Evolutionary conservation across 371 early-diverging fungal genomes (phyloP).

Genomic region (Racocetra persica): DNA sequence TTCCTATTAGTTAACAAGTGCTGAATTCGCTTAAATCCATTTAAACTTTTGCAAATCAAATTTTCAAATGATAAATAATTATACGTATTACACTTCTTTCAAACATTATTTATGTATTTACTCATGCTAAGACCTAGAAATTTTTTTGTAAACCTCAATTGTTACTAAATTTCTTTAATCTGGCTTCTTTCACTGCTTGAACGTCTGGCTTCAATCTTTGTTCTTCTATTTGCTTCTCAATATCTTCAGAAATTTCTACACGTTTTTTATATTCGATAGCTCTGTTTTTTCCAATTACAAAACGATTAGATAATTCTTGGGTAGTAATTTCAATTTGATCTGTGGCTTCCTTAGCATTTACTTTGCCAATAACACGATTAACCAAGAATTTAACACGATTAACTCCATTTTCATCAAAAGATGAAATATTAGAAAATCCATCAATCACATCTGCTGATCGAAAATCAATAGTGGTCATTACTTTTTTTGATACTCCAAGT

Average conservation of each 20-base stretch:
- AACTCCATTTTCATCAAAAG: conserved; percentile 1
- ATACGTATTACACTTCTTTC: no score
- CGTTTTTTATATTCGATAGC: not conserved
- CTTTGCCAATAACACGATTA: not conserved
- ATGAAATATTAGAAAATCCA: not conserved
- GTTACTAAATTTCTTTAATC: not conserved
- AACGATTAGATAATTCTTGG: not conserved
- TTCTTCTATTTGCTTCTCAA: conserved; percentile 9
- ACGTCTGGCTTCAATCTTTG: not conserved
- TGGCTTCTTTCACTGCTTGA: not conserved
- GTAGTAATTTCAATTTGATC: not conserved
- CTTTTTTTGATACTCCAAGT: conserved; percentile 11
- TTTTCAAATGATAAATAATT: no score
- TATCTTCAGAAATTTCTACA: not conserved
- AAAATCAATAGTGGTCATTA: not conserved
- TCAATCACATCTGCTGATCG: not conserved
- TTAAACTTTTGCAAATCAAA: no score
- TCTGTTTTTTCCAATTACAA: not conserved
- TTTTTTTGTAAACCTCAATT: not conserved
- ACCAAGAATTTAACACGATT: not conserved
- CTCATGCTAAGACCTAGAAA: not conserved
- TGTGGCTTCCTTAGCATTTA: not conserved
- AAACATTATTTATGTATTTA: no score
- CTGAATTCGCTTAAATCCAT: no score
- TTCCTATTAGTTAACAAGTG: no score